phyloP scores from a whole-genome alignment of 2,329 filamentous ascomycete species.

The Xylariaceae sp. region DNA sequence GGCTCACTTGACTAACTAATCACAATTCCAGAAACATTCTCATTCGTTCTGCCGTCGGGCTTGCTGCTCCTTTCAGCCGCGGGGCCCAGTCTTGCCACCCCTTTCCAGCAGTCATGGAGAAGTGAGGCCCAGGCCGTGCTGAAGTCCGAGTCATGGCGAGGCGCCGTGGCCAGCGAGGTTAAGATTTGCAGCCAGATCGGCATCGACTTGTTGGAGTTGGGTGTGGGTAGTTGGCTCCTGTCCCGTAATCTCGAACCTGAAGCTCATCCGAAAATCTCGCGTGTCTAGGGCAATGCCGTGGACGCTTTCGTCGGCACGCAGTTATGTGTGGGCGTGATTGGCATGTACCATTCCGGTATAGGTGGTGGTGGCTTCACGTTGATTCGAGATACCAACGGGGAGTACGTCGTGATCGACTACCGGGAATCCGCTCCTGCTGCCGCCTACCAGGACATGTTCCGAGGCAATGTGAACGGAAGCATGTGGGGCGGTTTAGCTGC shows the following conservation, averaged over 20 bases:
- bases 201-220: conserved; percentile 29
- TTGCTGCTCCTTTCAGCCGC: conserved; percentile 11
- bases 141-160: conserved; percentile 16
- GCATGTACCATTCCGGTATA: conserved; percentile 76
- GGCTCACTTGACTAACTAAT: not conserved
- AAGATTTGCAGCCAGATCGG: conserved; percentile 33
- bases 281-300: conserved; percentile 61
- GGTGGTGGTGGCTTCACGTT: conserved; percentile 90
- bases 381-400: conserved; percentile 63
- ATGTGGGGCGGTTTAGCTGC: conserved; percentile 67
- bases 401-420: conserved; percentile 84
- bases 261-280: not conserved
- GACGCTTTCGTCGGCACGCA: conserved; percentile 71
- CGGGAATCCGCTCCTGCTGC: conserved; percentile 81
- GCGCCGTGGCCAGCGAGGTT: conserved; percentile 32
- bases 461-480: conserved; percentile 61
- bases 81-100: conserved; percentile 2
- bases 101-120: conserved; percentile 4
- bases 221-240: conserved; percentile 23
- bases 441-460: conserved; percentile 80
- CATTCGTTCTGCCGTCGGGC: conserved; percentile 9
- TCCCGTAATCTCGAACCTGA: not conserved
- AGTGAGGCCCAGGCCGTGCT: conserved; percentile 20
- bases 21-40: not conserved
- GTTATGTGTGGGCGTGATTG: conserved; percentile 70